These are phyloP conservation scores for Mariannaea sp. DNA, from an alignment of 2,329 filamentous ascomycete genomes.

Conservation along the genomic window DNA sequence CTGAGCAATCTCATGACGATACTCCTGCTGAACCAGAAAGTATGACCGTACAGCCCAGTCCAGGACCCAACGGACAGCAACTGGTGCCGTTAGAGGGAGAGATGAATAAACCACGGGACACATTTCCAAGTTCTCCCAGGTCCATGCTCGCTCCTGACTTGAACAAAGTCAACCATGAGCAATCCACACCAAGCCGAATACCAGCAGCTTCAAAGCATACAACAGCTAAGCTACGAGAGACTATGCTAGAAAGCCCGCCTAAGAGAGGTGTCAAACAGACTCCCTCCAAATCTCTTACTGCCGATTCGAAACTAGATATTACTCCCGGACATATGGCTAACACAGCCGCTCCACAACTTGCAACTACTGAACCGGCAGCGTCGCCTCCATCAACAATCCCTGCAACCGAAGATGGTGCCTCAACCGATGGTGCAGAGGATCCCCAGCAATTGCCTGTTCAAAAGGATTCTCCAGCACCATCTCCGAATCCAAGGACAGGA, in stretches of 20 bases:
- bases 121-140: slow-evolving; percentile 2
- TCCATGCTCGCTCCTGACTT: neutral
- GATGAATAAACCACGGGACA: too few relatives aligned
- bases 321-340: neutral
- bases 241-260: neutral
- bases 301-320: neutral
- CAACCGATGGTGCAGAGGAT: neutral
- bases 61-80: neutral
- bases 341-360: neutral
- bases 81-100: too few relatives aligned
- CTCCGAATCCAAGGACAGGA: slow-evolving; percentile 15
- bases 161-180: neutral
- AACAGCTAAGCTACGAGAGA: neutral
- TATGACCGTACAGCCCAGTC: neutral
- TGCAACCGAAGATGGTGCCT: neutral
- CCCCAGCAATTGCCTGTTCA: neutral
- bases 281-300: neutral
- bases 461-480: neutral
- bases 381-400: neutral
- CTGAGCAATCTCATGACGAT: slow-evolving; percentile 9
- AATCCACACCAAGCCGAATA: neutral
- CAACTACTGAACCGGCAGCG: neutral
- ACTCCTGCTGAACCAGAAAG: neutral
- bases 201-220: neutral
- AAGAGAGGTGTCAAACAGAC: neutral